Base-by-base conservation (phyloP, 2,329 filamentous ascomycete genomes). In the Aspergillus brasiliensis region DNA sequence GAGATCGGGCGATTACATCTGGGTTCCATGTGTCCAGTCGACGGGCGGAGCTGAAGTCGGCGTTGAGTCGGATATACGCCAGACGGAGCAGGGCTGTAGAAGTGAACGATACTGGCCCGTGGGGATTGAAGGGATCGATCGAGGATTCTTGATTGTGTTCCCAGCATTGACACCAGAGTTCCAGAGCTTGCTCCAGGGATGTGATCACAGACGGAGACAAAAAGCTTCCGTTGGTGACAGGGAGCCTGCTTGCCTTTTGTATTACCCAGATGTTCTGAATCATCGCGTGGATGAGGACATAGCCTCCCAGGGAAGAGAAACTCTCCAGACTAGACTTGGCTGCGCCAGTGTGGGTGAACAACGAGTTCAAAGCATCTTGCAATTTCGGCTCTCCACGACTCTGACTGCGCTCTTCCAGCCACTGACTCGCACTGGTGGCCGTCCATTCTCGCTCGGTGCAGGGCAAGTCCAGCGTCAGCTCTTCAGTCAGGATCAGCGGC, bases 141-240 rank as follows among this genome's bases (percentile, higher is more conserved):
- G 72, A 75, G 13, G 72, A 73, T 51, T 75, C 72, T 40, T 73
- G 70, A 10, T 75, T 75, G 21, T 67, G 72, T 27, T 74, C 72
- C 72, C 72, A 75, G 63, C 67, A 73, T 58, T 74, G 72, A 25
- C 72, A 74, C 72, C 72, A 75, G 6, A 70, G 67, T 58, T 74
- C 72, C 0, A 75, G 61, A 0, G 72, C 72, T 15, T 74, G 71
- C 60, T 75, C 72, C 7, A 73, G 57, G 0, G 69, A 61, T 1
- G 68, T 58, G 0, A 73, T 65, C 21, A 73, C 69, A 0, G 69
- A 55, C 0, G 70, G 63, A 0, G 69, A 68, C 28, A 70, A 51
- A 2, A 69, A 63, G 46, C 62, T 65, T 11, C 62, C 63, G 8
- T 64, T 65, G 1, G 67, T 66, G 1, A 67, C 61, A 0, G 66